Base-by-base conservation (phyloP, 768 basidiomycete species). In the Dictyophora rubrovolvata region DNA sequence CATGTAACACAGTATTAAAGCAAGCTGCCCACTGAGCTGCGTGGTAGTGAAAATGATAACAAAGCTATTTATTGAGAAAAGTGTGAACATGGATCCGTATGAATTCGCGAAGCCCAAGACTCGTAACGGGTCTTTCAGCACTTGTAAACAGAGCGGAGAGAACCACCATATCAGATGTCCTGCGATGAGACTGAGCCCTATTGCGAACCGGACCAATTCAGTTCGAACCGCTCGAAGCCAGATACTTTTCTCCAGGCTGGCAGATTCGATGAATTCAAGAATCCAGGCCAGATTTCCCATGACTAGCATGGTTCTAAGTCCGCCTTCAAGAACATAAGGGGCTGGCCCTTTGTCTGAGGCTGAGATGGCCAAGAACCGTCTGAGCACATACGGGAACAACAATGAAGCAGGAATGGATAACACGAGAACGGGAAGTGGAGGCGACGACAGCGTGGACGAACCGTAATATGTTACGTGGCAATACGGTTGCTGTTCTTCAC, bases 401-500 rank as follows among this genome's bases (percentile, higher is more conserved):
- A 85, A 63, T 0, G 87, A 82, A 0, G 75, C 68, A 1, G 81
- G 82, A 7, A 86, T 66, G 16, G 81, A 75, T n/a, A 85, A 69
- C 18, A 80, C 60, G 21, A 93, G 71, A 7, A 86, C 79, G 33
- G 75, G 72, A 1, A 73, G 52, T 0, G 90, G 86, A 0, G 90
- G 83, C 1, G 83, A 74, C 7, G 88, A 83, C 0, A 84, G 71
- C 9, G 85, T 78, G 0, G 85, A 81, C 0, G 88, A 87, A 0
- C 84, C 75, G 68, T 89, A 96, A 74, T 94, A 98, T 0, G 95
- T 94, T 56, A 93, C 86, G 62, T 80, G 76, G 67, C 96, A 99
- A 69, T 82, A 87, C 0, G 91, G 85, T 46, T 89, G 85, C 70
- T 97, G 95, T 67, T 98, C 95, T 69, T 99, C 95, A 62, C 96